Evolutionary conservation across 306 rosid species (phyloP), one percentile per base, ranked within the genome.

Genomic region (Cucumis hystrix): DNA sequence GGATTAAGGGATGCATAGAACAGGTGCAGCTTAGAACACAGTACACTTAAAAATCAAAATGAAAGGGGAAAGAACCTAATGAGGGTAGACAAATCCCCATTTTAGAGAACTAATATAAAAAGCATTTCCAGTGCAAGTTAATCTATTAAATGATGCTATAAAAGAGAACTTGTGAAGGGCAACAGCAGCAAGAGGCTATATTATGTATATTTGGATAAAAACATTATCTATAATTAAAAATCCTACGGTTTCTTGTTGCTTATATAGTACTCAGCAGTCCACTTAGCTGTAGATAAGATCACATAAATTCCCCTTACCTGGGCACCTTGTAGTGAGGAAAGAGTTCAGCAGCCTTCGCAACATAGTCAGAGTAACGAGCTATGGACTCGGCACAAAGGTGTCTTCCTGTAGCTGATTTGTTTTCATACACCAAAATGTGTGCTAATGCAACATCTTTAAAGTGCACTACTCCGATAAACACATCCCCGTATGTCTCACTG

Each of bases 361-460:
- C 97, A 76, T 89, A 83, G 80, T 94, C 97, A 55, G 97, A 94
- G 15, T 90, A 94, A 85, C 88, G 93, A 79, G 94, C 82, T 71
- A 90, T 84, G 12, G 97, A 85, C 82, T 94, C 98, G 21, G 89
- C 84, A 74, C 98, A 89, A 84, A 86, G 0, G 83, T 94, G 98
- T 81, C 98, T 89, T 66, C 98, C 96, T 39, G 89, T 58, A 15
- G 96, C 95, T 33, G 86, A 72, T 82, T 90, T 89, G 88, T 90
- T 92, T 80, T 94, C 96, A 64, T 88, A 94, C 63, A 88, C 95
- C 87, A 94, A 79, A 78, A 91, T 83, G 82, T 94, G 98, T 47
- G 97, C 96, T 41, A 87, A 80, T 54, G 97, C 98, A 39, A 92
- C 96, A 83, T 94, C 98, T 81, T 94, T 94, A 65, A 94, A 94